phyloP scores from a whole-genome alignment of 805 yeast species.

The Starmerella scarabaei region DNA sequence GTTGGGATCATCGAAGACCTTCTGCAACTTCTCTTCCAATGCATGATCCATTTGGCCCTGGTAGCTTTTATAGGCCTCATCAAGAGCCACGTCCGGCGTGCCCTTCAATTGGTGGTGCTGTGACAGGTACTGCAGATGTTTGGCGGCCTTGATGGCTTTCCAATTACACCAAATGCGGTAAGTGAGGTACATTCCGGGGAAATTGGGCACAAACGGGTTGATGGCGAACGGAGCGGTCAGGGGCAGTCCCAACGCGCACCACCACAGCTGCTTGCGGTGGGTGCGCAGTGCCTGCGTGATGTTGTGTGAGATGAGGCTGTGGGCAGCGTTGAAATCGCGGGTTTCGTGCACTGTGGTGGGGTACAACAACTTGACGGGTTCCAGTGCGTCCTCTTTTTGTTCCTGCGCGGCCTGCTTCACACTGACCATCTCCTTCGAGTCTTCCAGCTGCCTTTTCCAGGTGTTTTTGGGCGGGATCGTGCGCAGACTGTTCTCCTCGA shows the following conservation, averaged over 20 bases:
- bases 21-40: slow-evolving; percentile 4
- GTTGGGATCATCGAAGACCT: slow-evolving; percentile 9
- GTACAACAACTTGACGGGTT: slow-evolving; percentile 32
- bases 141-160: slow-evolving; percentile 63
- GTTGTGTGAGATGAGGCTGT: slow-evolving; percentile 28
- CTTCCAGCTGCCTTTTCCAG: slow-evolving; percentile 39
- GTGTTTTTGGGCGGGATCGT: slow-evolving; percentile 60
- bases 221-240: slow-evolving; percentile 66
- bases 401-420: slow-evolving; percentile 13
- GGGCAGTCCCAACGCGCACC: slow-evolving; percentile 53
- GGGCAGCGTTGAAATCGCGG: slow-evolving; percentile 22
- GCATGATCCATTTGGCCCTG: slow-evolving; percentile 2
- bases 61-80: slow-evolving; percentile 3
- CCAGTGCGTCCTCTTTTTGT: slow-evolving; percentile 21
- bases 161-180: slow-evolving; percentile 76
- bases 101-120: slow-evolving; percentile 32
- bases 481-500: slow-evolving; percentile 63
- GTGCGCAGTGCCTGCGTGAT: slow-evolving; percentile 34
- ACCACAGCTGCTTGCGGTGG: slow-evolving; percentile 44
- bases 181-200: slow-evolving; percentile 78
- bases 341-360: slow-evolving; percentile 32
- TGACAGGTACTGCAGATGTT: slow-evolving; percentile 49
- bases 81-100: slow-evolving; percentile 13
- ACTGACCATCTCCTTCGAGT: slow-evolving; percentile 20
- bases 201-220: slow-evolving; percentile 77